phyloP scores from a whole-genome alignment of 106 monocot species.

The Platanthera zijinensis region DNA sequence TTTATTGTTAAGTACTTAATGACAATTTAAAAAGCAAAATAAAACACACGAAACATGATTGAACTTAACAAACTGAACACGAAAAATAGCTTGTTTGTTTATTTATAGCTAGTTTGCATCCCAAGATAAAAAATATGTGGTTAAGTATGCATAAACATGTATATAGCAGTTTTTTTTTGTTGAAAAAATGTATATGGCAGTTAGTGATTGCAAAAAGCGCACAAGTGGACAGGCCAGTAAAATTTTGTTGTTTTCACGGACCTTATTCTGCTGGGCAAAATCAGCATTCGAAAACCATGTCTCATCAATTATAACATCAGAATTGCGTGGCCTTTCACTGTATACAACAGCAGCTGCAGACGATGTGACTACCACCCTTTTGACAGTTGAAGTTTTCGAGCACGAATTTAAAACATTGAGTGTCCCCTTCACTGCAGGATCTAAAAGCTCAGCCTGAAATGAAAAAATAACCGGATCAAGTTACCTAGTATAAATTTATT shows the following conservation, averaged over 20 bases:
- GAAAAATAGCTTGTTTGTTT: too few species aligned
- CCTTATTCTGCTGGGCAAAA: constrained; percentile 38
- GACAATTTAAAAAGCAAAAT: too few species aligned
- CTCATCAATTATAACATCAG: constrained; percentile 64
- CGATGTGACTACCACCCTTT: constrained; percentile 60
- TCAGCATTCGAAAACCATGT: constrained; percentile 62
- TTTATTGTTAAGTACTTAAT: too few species aligned
- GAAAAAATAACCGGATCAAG: background rate
- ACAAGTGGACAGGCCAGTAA: background rate
- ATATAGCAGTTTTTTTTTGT: too few species aligned
- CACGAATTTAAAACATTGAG: constrained; percentile 62
- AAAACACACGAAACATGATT: too few species aligned
- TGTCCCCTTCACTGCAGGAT: constrained; percentile 66
- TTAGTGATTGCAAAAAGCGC: background rate
- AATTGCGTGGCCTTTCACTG: constrained; percentile 38
- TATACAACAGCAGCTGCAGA: constrained; percentile 53
- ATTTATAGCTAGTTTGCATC: too few species aligned
- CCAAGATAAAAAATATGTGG: too few species aligned
- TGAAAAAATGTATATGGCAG: background rate
- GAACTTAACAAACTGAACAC: too few species aligned
- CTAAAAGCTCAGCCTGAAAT: constrained; percentile 56
- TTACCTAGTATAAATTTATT: background rate
- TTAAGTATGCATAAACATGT: too few species aligned
- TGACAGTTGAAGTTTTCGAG: constrained; percentile 39
- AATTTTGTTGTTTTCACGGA: constrained; percentile 6